Percentiles rank a stretch among this genome's conserved stretches.
Conservation (phyloP, 306 rosid species). For the Rosa multiflora region DNA sequence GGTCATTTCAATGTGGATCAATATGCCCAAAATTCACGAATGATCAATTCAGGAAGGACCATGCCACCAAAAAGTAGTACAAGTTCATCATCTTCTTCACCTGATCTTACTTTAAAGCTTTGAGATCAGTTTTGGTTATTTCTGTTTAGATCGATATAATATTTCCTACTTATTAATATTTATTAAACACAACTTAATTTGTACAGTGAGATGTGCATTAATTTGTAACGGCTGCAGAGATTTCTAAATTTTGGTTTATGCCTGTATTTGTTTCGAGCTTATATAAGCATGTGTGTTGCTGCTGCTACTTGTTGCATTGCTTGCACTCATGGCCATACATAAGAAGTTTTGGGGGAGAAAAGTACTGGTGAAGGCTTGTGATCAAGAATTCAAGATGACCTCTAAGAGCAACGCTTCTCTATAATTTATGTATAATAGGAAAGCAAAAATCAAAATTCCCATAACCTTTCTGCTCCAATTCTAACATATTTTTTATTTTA, state of each 20-base stretch:
- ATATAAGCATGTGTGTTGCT: conserved; percentile 13
- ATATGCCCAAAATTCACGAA: conserved; percentile 28
- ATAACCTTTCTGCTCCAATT: no score
- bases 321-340: background rate
- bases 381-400: no score
- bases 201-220: conserved; percentile 54
- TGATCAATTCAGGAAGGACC: conserved; percentile 30
- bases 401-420: no score
- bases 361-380: background rate
- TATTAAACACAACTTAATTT: conserved; percentile 33
- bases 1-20: conserved; percentile 25
- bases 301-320: background rate
- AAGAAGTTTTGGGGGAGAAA: background rate
- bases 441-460: no score
- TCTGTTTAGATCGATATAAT: conserved; percentile 11
- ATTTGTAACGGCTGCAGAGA: conserved; percentile 35
- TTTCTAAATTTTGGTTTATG: conserved; percentile 19
- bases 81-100: conserved; percentile 43
- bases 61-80: conserved; percentile 39
- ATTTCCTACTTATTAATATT: background rate
- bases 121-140: conserved; percentile 27
- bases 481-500: no score
- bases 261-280: conserved; percentile 18
- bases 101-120: conserved; percentile 85
- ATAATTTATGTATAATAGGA: no score